Evolutionary conservation across 129 eudicot species (phyloP).

Genomic region (Chrysanthemum seticuspe): DNA sequence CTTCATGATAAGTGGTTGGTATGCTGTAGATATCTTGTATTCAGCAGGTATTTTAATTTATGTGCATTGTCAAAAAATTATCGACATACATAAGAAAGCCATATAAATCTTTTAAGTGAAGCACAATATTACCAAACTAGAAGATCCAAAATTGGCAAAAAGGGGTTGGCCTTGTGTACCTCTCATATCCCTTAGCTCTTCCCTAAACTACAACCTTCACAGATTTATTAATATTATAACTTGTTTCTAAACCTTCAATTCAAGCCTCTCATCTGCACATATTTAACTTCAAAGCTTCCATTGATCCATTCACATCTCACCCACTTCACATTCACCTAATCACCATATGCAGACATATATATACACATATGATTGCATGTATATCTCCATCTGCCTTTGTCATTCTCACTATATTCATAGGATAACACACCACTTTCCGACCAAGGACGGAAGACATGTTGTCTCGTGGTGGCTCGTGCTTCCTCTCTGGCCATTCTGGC

Average conservation of each 20-base stretch:
- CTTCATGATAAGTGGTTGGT: too few species aligned
- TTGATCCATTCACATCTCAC: constrained; percentile 25
- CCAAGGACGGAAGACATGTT: constrained; percentile 16
- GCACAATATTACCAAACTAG: neutral
- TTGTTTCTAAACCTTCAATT: constrained; percentile 24
- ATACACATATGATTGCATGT: neutral
- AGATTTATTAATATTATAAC: neutral
- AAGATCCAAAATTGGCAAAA: constrained; percentile 11
- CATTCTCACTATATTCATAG: neutral
- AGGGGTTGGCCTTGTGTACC: constrained; percentile 35
- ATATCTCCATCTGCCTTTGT: constrained; percentile 11
- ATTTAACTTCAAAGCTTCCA: constrained; percentile 38
- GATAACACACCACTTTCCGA: neutral
- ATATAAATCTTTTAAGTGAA: neutral
- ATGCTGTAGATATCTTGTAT: too few species aligned
- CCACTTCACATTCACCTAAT: constrained; percentile 33
- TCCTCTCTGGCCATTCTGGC: neutral
- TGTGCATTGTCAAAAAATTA: too few species aligned
- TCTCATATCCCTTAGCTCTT: constrained; percentile 22
- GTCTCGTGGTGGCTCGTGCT: constrained; percentile 7
- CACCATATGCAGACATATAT: neutral
- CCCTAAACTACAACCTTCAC: constrained; percentile 6
- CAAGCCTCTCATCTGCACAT: constrained; percentile 28
- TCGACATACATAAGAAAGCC: too few species aligned
- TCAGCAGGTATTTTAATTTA: too few species aligned